phyloP scores from a whole-genome alignment of 2,329 filamentous ascomycete genomes.

The Aspergillus carbonarius region DNA sequence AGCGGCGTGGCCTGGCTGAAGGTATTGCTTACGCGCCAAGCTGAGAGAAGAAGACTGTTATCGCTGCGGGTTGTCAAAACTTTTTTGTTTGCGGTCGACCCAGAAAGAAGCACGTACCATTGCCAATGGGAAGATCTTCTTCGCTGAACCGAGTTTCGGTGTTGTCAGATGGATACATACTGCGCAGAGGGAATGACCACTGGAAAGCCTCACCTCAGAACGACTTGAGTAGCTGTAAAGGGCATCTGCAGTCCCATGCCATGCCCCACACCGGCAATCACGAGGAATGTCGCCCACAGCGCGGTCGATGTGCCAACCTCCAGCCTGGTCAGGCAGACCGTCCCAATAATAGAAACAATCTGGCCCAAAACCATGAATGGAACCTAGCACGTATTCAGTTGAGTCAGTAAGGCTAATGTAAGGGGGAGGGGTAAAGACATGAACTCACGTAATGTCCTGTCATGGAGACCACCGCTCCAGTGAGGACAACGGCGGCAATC shows the following conservation, averaged over 20 bases:
- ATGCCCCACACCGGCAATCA: not conserved
- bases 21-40: not conserved
- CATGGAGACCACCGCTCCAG: not conserved
- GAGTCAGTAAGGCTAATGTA: no score
- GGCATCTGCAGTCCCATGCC: not conserved
- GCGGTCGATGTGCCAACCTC: not conserved
- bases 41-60: not conserved
- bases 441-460: not conserved
- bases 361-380: not conserved
- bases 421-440: no score
- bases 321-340: not conserved
- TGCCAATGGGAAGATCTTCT: not conserved
- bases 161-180: no score
- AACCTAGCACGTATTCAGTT: not conserved
- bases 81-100: no score
- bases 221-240: not conserved
- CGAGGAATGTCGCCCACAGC: not conserved
- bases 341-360: not conserved
- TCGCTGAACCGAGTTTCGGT: not conserved
- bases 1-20: not conserved
- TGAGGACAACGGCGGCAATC: not conserved
- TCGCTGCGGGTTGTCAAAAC: not conserved
- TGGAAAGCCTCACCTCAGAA: not conserved
- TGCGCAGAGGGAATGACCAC: not conserved
- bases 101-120: not conserved